Conservation (phyloP, 2,329 filamentous ascomycete species). For the Amylocarpus encephaloides region DNA sequence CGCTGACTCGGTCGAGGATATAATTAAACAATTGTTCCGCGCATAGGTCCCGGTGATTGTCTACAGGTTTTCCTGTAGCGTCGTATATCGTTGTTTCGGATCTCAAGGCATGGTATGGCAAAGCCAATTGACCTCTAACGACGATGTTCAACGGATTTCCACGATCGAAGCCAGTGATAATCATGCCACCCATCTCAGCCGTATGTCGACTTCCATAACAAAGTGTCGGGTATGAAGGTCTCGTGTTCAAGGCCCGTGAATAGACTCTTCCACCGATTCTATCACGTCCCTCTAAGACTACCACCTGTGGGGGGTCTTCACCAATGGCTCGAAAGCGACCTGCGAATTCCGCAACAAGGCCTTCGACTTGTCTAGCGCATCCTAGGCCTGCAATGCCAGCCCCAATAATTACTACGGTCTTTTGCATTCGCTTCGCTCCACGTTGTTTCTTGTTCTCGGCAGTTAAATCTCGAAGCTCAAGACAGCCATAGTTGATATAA, state of each 20-base stretch:
- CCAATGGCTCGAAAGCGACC: slow-evolving; percentile 58
- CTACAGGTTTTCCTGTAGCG: slow-evolving; percentile 68
- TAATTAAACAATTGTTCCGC: slow-evolving; percentile 94
- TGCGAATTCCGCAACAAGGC: slow-evolving; percentile 74
- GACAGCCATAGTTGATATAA: slow-evolving; percentile 95
- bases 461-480: slow-evolving; percentile 51
- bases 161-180: slow-evolving; percentile 92
- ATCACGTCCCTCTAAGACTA: slow-evolving; percentile 80
- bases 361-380: slow-evolving; percentile 84
- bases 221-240: slow-evolving; percentile 49
- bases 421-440: slow-evolving; percentile 45
- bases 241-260: slow-evolving; percentile 61
- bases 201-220: slow-evolving; percentile 61
- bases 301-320: slow-evolving; percentile 64
- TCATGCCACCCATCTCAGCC: slow-evolving; percentile 96
- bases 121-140: slow-evolving; percentile 79
- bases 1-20: slow-evolving; percentile 82
- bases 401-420: slow-evolving; percentile 79
- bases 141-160: slow-evolving; percentile 92
- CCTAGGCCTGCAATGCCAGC: slow-evolving; percentile 92
- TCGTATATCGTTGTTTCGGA: slow-evolving; percentile 88
- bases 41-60: slow-evolving; percentile 69
- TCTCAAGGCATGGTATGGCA: slow-evolving; percentile 77
- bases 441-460: slow-evolving; percentile 31
- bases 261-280: slow-evolving; percentile 91